These are phyloP conservation scores for Grigorovia jiainica DNA, from an alignment of 805 yeast species.

Conservation along the genomic window DNA sequence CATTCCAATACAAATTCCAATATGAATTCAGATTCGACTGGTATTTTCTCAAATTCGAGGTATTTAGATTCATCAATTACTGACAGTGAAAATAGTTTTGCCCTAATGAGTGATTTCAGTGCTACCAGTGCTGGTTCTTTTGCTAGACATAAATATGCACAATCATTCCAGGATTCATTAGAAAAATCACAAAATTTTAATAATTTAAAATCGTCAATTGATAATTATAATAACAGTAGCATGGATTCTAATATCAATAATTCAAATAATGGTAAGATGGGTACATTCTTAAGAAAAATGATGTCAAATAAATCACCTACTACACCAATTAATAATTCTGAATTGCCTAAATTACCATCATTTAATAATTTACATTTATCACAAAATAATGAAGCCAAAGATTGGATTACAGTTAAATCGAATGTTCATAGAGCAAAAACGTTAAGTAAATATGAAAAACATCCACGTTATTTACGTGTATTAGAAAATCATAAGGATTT, in stretches of 20 bases:
- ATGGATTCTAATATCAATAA: too few species aligned
- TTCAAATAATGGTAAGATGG: conserved; percentile 22
- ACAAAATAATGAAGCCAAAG: conserved; percentile 31
- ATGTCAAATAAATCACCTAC: conserved; percentile 18
- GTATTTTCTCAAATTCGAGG: conserved; percentile 33
- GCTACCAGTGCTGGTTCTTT: conserved; percentile 87
- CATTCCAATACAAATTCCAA: conserved; percentile 1
- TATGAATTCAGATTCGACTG: conserved; percentile 7
- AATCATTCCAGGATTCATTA: conserved; percentile 25
- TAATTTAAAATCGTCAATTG: neutral
- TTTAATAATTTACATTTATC: conserved; percentile 16
- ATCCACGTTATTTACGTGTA: conserved; percentile 56
- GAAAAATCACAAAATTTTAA: conserved; percentile 10
- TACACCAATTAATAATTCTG: conserved; percentile 3
- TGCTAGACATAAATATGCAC: conserved; percentile 58
- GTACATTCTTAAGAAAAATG: conserved; percentile 27
- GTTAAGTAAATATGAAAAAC: conserved; percentile 57
- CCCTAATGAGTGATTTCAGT: conserved; percentile 55
- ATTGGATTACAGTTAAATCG: conserved; percentile 46
- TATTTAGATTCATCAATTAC: conserved; percentile 41
- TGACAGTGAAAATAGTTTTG: conserved; percentile 32
- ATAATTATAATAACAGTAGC: conserved; percentile 11
- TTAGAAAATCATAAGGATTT: conserved; percentile 51
- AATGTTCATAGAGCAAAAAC: conserved; percentile 69
- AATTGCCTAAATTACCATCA: conserved; percentile 25